Base-by-base conservation (phyloP, 768 basidiomycete species). In the Lactarius pseudohatsudake region DNA sequence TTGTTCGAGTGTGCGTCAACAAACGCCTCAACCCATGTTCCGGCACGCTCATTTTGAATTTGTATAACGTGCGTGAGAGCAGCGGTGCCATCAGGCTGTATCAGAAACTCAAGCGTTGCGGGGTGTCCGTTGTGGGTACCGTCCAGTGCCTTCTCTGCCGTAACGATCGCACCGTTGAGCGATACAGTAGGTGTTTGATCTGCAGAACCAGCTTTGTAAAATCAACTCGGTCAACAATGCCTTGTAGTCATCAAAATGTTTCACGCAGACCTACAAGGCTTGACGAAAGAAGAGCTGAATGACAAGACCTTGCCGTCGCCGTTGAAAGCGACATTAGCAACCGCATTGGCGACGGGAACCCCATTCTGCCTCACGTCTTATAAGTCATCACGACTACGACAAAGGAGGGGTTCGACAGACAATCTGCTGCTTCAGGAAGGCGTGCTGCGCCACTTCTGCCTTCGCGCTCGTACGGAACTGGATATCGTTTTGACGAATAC, bases 1-100 rank as follows among this genome's bases (percentile, higher is more conserved):
- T 83, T 81, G n/a, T 82, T 82, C n/a, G 80, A 76, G 68, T 82
- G 81, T 5, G 83, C 85, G 68, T 87, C 85, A 54, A 87, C 80
- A 65, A 83, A 85, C 0, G 83, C 85, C 73, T 87, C 83, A 68
- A 79, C 81, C 82, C 83, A 87, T 11, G 80, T 77, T 57, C 82
- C 76, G 22, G 76, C 67, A 64, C 75, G 73, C 57, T 77, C 72
- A 72, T 81, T 80, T 72, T 79, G 76, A 60, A 82, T 77, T 71
- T 81, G 80, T 53, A 81, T 69, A 61, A 77, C 75, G 69, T 82
- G 79, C 5, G 79, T 75, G 10, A 84, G 77, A 18, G 72, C 76
- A 28, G 73, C 76, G 5, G 76, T 73, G 34, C 78, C 78, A 69
- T 82, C 80, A 0, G 77, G 72, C 59, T 75, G 76, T 41, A 74